Base-by-base conservation (phyloP, 1,139 yeast species). In the Debaryomyces sp. region DNA sequence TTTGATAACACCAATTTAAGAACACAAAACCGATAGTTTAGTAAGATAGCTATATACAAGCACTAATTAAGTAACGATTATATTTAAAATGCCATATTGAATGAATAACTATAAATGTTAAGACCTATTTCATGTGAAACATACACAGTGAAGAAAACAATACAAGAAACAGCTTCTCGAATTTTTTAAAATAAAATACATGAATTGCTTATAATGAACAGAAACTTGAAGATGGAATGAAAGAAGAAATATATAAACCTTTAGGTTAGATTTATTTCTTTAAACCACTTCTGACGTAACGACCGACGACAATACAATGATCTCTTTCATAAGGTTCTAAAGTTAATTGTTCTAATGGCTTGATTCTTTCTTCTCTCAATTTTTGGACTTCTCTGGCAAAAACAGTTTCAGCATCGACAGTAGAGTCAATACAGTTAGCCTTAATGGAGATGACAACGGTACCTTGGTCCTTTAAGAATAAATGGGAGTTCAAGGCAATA, bases 271-370 rank as follows among this genome's bases (percentile, higher is more conserved):
- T 5, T 64, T 71, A 76, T 65, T 75, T 76, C 67, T 82, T 82
- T 65, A 82, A 74, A 45, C 96, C 96, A 66, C 95, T 85, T 85
- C 99, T 89, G 82, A 87, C 80, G 81, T 94, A 94, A 75, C 87
- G 85, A 70, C 98, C 99, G 67, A 94, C 92, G 62, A 94, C 98
- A 67, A 94, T 88, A 87, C 98, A 92, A 80, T 94, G 99, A 71
- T 94, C 99, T 82, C 99, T 90, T 84, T 94, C 98, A 77, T 92
- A 92, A 74, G 98, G 98, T 81, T 94, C 99, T 75, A 94, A 83
- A 49, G 99, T 94, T 75, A 94, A 85, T 81, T 94, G 99, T 78
- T 94, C 99, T 69, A 92, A 80, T 58, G 99, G 99, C 80, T 94
- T 94, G 75, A 94, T 89, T 77, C 96, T 87, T 81, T 94, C 99